Base-by-base conservation (phyloP, 2,329 filamentous ascomycete species). In the Paecilomyces fulvus region DNA sequence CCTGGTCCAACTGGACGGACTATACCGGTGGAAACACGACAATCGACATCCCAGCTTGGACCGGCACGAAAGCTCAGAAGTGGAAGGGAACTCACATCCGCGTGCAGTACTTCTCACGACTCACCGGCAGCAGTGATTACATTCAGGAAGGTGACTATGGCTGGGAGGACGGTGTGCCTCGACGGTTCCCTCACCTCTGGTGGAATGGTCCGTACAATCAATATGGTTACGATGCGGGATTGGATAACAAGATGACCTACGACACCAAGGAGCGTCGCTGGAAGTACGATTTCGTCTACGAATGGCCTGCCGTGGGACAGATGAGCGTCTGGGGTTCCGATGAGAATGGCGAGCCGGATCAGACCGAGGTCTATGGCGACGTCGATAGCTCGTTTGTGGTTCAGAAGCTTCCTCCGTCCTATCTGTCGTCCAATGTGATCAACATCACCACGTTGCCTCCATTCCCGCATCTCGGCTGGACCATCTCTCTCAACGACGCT, bases 301-400 rank as follows among this genome's bases (percentile, higher is more conserved):
- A 85, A 63, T 84, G 81, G 80, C 82, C 82, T 3, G 75, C 77
- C 3, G 66, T 75, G 31, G 76, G 81, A 58, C 81, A 83, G 64
- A 69, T 83, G 57, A 84, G 83, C 60, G 74, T 82, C 5, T 84
- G 82, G 82, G 82, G 82, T 54, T 80, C 83, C 67, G 82, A 83
- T 63, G 74, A 76, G 1, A 77, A 83, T 65, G 80, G 81, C 51
- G 70, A 78, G 61, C 81, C 82, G 0, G 82, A 85, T 66, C 73
- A 79, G 55, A 76, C 77, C 2, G 74, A 72, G 53, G 75, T 81
- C 9, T 78, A 77, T 57, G 82, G 82, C n/a, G 82, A 84, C 64
- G 75, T 83, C 21, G 79, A 84, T 63, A 71, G 71, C 30, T 81
- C 84, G 62, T 73, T 72, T 20, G 72, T 84, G 9, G 72, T 83